Evolutionary conservation across 2,329 filamentous ascomycete genomes (phyloP).

Genomic region (Aureobasidium zeae): DNA sequence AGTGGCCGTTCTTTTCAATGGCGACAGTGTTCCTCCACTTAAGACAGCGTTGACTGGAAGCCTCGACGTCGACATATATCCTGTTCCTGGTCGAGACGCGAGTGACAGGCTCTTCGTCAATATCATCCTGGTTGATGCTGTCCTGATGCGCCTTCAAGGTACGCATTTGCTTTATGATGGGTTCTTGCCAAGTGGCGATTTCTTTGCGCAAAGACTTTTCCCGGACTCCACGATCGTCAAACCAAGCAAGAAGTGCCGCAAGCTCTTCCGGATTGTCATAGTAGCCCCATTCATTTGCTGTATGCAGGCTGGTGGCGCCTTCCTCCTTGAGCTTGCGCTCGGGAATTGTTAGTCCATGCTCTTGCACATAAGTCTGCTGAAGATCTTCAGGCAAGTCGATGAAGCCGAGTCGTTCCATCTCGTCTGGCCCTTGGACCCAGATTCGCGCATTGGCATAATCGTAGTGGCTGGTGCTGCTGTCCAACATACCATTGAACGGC

Average conservation of each 20-base stretch:
- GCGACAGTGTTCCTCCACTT: conserved; percentile 51
- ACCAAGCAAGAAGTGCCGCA: conserved; percentile 73
- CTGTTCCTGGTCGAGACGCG: conserved; percentile 56
- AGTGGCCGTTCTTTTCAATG: conserved; percentile 22
- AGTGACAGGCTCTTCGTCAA: conserved; percentile 37
- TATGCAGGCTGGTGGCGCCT: conserved; percentile 66
- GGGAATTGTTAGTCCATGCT: conserved; percentile 72
- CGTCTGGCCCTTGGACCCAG: conserved; percentile 93
- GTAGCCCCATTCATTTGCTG: conserved; percentile 81
- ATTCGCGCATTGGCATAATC: conserved; percentile 89
- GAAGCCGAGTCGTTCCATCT: conserved; percentile 76
- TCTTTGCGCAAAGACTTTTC: conserved; percentile 86
- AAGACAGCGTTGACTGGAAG: conserved; percentile 49
- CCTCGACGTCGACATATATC: conserved; percentile 46
- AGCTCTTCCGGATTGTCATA: conserved; percentile 72
- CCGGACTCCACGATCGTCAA: conserved; percentile 77
- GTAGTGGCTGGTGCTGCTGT: conserved; percentile 77
- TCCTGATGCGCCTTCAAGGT: conserved; percentile 65
- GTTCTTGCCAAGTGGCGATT: conserved; percentile 63
- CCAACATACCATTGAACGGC: conserved; percentile 82
- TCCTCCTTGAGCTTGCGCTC: conserved; percentile 83
- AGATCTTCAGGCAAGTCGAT: conserved; percentile 66
- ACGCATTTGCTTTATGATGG: conserved; percentile 71
- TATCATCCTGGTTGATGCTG: conserved; percentile 41
- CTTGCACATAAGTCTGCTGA: conserved; percentile 64